Evolutionary conservation across 2,329 filamentous ascomycete species (phyloP), one percentile per base, ranked within the genome.

Genomic region (Ampelomyces quisqualis): DNA sequence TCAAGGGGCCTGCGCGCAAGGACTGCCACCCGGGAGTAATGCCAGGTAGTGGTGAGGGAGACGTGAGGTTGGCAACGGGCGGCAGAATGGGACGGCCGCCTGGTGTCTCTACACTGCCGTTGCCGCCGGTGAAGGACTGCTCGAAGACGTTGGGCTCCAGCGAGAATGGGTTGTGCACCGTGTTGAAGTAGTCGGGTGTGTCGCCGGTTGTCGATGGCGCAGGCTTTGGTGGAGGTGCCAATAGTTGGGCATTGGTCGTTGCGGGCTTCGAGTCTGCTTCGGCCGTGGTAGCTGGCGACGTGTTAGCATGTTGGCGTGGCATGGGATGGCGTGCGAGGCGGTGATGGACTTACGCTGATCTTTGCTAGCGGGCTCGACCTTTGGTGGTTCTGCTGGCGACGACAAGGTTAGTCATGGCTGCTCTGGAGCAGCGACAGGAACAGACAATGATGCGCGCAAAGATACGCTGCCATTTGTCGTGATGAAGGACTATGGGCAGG

Each of bases 101-200:
- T 11, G 91, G 90, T 21, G 91, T 95, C 67, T 95, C 88, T 56
- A 82, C 73, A 32, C 32, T 50, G 45, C 51, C 55, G 49, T 51
- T 53, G 28, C 53, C 52, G 22, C 51, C 57, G 39, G 82, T 84
- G 67, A 98, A 98, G 5, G 91, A 96, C 70, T 93, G 88, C 68
- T 97, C 93, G 62, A 98, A 97, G 7, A 93, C 91, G 70, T 98
- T 97, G 45, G 90, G 90, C 74, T 97, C 93, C 67, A 86, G 80
- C 58, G 80, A 84, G 65, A 90, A 73, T 47, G 75, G 72, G 44
- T 69, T 73, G 57, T 73, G 71, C 35, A 69, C 62, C n/a, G 62
- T 69, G 51, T 71, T 73, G 62, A 78, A 78, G 60, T 78, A 77
- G 55, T 77, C 75, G 38, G 68, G 68, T 33, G 72, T 72, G 32